These are phyloP conservation scores for Osmanthus fragrans DNA, from an alignment of 257 asterid genomes.

Conservation along the genomic window DNA sequence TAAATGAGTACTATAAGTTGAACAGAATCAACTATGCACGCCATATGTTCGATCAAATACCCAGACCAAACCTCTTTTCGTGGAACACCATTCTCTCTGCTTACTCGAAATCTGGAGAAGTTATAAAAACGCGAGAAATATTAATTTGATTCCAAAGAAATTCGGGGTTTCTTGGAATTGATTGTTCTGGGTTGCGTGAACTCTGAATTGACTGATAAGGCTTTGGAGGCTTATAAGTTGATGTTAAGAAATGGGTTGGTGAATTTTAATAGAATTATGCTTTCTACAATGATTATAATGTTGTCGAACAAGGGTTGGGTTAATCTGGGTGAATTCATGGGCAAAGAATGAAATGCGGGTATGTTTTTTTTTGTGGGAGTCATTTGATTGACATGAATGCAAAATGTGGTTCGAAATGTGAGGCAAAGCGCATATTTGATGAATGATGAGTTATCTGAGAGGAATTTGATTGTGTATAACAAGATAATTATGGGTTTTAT, in stretches of 20 bases:
- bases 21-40: constrained; percentile 25
- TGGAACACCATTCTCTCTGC: constrained; percentile 48
- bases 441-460: constrained; percentile 35
- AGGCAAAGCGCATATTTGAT: constrained; percentile 35
- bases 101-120: constrained; percentile 38
- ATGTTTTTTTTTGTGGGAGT: constrained; percentile 48
- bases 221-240: constrained; percentile 59
- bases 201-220: constrained; percentile 47
- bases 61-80: constrained; percentile 37
- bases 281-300: constrained; percentile 56
- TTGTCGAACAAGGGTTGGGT: constrained; percentile 64
- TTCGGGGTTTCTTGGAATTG: constrained; percentile 82
- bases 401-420: constrained; percentile 32
- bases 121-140: constrained; percentile 28
- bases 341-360: constrained; percentile 55
- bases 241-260: constrained; percentile 58
- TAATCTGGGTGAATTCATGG: constrained; percentile 74
- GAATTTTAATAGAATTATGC: constrained; percentile 40
- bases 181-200: constrained; percentile 69
- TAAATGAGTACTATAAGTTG: constrained; percentile 26
- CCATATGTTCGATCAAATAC: constrained; percentile 41
- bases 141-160: constrained; percentile 35
- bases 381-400: constrained; percentile 52
- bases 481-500: constrained; percentile 40
- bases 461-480: constrained; percentile 36